phyloP scores from a whole-genome alignment of 2,329 filamentous ascomycete genomes.

The Talaromyces atroroseus region DNA sequence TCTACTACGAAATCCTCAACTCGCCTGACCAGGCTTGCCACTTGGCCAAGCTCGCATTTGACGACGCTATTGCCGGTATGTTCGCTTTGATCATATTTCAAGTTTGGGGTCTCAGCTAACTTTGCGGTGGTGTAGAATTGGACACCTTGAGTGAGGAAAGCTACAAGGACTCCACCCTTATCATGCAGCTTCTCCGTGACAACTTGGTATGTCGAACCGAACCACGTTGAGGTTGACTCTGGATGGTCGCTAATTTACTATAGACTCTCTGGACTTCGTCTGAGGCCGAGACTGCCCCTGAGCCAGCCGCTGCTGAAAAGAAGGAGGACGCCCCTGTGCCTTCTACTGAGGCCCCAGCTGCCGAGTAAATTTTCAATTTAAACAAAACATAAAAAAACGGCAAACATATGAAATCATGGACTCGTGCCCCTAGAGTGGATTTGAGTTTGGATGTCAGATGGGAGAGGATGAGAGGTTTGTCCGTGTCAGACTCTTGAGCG shows the following conservation, averaged over 20 bases:
- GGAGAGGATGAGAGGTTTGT: conserved; percentile 12
- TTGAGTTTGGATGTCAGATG: conserved; percentile 16
- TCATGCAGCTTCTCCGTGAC: conserved; percentile 97
- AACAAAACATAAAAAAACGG: conserved; percentile 23
- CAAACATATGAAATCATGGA: conserved; percentile 11
- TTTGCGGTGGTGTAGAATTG: conserved; percentile 58
- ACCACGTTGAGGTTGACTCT: background rate
- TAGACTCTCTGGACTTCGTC: conserved; percentile 99
- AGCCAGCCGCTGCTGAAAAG: conserved; percentile 40
- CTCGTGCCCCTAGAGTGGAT: conserved; percentile 15
- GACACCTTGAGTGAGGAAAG: conserved; percentile 96
- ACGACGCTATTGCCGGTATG: conserved; percentile 85
- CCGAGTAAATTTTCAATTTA: conserved; percentile 33
- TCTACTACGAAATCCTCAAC: conserved; percentile 99
- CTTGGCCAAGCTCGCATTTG: conserved; percentile 91
- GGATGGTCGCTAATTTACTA: conserved; percentile 23
- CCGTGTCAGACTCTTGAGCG: conserved; percentile 13
- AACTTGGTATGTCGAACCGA: conserved; percentile 66
- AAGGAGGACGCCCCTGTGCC: conserved; percentile 38
- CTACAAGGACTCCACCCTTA: conserved; percentile 98
- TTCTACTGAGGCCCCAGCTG: conserved; percentile 37
- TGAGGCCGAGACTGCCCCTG: conserved; percentile 77
- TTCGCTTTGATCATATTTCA: conserved; percentile 17
- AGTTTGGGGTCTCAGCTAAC: conserved; percentile 19
- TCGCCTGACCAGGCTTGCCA: conserved; percentile 97